Conservation (phyloP, 2,329 filamentous ascomycete genomes). For the Annulohypoxylon truncatum region DNA sequence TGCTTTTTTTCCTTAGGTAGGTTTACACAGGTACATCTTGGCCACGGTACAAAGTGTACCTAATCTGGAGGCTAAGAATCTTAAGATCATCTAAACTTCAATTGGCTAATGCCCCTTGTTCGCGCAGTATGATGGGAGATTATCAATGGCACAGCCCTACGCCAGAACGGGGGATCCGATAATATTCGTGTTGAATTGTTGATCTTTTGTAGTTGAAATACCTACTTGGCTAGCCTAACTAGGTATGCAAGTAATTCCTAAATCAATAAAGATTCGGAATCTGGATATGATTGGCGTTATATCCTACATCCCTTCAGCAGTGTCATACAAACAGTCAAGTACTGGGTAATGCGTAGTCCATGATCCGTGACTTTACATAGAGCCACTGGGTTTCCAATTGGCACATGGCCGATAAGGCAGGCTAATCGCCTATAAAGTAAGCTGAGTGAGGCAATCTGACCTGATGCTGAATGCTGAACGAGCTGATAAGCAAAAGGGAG, state of each 20-base stretch:
- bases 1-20: slow-evolving; percentile 30
- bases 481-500: slow-evolving; percentile 12
- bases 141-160: slow-evolving; percentile 28
- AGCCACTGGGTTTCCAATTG: neutral
- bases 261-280: slow-evolving; percentile 2
- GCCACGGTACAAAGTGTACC: slow-evolving; percentile 25
- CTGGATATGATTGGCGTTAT: slow-evolving; percentile 1
- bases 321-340: neutral
- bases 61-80: slow-evolving; percentile 32
- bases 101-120: slow-evolving; percentile 29
- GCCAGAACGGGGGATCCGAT: slow-evolving; percentile 7
- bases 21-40: slow-evolving; percentile 38
- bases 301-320: slow-evolving; percentile 1
- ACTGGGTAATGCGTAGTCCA: neutral
- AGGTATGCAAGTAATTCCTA: slow-evolving; percentile 25
- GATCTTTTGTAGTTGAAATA: slow-evolving; percentile 3
- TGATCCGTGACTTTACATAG: neutral
- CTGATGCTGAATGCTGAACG: neutral
- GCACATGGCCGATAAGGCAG: neutral
- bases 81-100: slow-evolving; percentile 27
- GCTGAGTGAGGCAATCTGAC: slow-evolving; percentile 13
- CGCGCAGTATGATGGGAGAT: slow-evolving; percentile 13
- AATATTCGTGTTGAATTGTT: slow-evolving; percentile 4
- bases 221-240: slow-evolving; percentile 15
- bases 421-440: slow-evolving; percentile 12